phyloP scores from a whole-genome alignment of 352 stramenopile genomes.

The Globisporangium middletonii region DNA sequence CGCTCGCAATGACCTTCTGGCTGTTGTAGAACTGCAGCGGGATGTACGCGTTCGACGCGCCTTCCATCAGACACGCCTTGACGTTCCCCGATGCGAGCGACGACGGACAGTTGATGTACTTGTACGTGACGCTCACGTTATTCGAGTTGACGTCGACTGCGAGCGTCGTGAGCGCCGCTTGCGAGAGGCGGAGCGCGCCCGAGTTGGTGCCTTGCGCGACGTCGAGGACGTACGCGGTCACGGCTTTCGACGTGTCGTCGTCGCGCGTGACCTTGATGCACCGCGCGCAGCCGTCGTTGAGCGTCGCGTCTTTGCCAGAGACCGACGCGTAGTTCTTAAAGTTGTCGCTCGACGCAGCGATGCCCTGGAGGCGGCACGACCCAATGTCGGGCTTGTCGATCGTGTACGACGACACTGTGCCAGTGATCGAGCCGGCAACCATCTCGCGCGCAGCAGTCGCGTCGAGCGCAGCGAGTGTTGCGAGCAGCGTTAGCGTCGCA shows the following conservation, averaged over 20 bases:
- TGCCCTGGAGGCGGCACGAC: conserved; percentile 66
- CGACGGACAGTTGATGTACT: conserved; percentile 51
- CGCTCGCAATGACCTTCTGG: conserved; percentile 58
- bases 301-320: conserved; percentile 39
- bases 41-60: conserved; percentile 70
- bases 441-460: conserved; percentile 5
- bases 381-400: conserved; percentile 57
- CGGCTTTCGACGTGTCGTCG: conserved; percentile 31
- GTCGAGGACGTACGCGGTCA: conserved; percentile 70
- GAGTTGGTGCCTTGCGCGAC: conserved; percentile 51
- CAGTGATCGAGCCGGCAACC: conserved; percentile 6
- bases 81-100: conserved; percentile 62
- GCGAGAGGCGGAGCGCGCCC: conserved; percentile 47
- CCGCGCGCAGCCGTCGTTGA: conserved; percentile 60
- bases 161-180: conserved; percentile 29
- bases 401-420: conserved; percentile 39
- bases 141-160: conserved; percentile 44
- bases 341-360: conserved; percentile 48
- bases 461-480: background rate
- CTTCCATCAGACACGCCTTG: conserved; percentile 80
- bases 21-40: conserved; percentile 82
- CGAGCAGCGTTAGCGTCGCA: conserved; percentile 5
- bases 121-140: conserved; percentile 48
- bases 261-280: conserved; percentile 67
- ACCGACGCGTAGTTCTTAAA: conserved; percentile 80